Evolutionary conservation across 1,284 basidiomycete species (phyloP).

Genomic region (Sphagnurus paluster): DNA sequence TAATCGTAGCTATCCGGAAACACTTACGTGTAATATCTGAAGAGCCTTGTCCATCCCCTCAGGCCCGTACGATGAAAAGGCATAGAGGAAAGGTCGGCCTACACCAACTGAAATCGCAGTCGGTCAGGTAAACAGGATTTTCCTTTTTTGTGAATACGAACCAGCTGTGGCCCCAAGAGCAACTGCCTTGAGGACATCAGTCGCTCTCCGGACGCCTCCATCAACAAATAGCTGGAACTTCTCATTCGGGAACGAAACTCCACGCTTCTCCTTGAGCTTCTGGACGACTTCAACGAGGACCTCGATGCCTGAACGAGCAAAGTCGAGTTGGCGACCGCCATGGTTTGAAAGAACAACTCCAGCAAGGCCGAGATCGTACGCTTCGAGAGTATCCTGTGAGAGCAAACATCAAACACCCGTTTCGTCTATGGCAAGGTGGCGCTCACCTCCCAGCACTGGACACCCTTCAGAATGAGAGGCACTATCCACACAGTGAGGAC

Average conservation of each 20-base stretch:
- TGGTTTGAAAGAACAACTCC: constrained; percentile 93
- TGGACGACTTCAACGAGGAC: constrained; percentile 85
- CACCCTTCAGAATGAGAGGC: constrained; percentile 92
- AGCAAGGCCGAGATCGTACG: constrained; percentile 80
- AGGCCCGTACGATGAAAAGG: constrained; percentile 85
- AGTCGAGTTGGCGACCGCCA: constrained; percentile 91
- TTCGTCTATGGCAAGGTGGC: not conserved
- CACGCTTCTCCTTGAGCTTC: constrained; percentile 70
- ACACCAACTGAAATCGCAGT: constrained; percentile 56
- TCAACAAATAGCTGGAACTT: constrained; percentile 91
- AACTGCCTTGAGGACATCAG: constrained; percentile 91
- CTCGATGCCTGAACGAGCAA: constrained; percentile 88
- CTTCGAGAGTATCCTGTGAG: constrained; percentile 80
- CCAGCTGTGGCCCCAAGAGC: constrained; percentile 91
- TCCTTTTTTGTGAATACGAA: constrained; percentile 26
- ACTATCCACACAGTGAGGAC: constrained; percentile 41
- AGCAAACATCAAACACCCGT: not conserved
- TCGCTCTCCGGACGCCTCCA: constrained; percentile 89
- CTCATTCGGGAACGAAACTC: constrained; percentile 60
- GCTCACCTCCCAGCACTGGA: constrained; percentile 85
- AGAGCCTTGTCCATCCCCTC: constrained; percentile 81
- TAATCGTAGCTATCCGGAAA: not conserved
- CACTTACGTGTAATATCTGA: constrained; percentile 73
- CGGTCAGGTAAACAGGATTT: constrained; percentile 3
- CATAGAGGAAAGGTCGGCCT: constrained; percentile 86